A percentile compares a stretch with the other conserved stretches of the same genome.
These are phyloP conservation scores for Paxillus rubicundulus DNA, from an alignment of 768 basidiomycete species.

Conservation along the genomic window DNA sequence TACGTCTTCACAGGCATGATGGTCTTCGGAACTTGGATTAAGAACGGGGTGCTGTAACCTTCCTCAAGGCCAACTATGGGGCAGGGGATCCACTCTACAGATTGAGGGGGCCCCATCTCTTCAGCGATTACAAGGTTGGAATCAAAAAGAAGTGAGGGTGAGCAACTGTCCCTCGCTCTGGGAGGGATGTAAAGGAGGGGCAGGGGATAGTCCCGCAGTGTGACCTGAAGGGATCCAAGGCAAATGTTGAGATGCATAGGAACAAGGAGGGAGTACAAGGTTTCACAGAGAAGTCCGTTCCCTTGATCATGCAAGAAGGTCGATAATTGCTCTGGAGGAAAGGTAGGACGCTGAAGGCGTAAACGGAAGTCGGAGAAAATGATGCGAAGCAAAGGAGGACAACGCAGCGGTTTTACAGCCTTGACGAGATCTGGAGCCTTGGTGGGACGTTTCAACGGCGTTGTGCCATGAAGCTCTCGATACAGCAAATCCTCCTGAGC, in stretches of 20 bases:
- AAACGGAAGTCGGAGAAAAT: conserved; percentile 59
- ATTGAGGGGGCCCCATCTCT: conserved; percentile 69
- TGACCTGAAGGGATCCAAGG: conserved; percentile 55
- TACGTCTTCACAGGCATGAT: conserved; percentile 96
- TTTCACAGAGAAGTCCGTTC: conserved; percentile 62
- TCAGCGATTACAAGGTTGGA: conserved; percentile 84
- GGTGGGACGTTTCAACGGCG: conserved; percentile 28
- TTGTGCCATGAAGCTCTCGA: conserved; percentile 43
- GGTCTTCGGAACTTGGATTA: conserved; percentile 76
- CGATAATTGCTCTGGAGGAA: conserved; percentile 50
- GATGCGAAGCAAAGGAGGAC: conserved; percentile 71
- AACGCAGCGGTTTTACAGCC: conserved; percentile 30
- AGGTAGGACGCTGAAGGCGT: conserved; percentile 55
- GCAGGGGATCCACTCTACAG: conserved; percentile 72
- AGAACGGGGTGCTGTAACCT: conserved; percentile 52
- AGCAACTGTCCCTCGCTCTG: conserved; percentile 30
- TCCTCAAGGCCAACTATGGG: conserved; percentile 57
- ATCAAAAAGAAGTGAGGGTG: conserved; percentile 59
- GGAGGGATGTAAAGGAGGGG: conserved; percentile 76
- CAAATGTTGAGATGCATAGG: conserved; percentile 78
- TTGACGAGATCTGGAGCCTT: conserved; percentile 45
- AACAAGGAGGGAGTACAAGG: conserved; percentile 74
- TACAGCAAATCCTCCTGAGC: conserved; percentile 48
- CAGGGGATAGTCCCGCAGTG: conserved; percentile 85
- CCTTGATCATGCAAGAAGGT: conserved; percentile 70